Base-by-base conservation (phyloP, 208 protist genomes). In the Naegleria gruberi region DNA sequence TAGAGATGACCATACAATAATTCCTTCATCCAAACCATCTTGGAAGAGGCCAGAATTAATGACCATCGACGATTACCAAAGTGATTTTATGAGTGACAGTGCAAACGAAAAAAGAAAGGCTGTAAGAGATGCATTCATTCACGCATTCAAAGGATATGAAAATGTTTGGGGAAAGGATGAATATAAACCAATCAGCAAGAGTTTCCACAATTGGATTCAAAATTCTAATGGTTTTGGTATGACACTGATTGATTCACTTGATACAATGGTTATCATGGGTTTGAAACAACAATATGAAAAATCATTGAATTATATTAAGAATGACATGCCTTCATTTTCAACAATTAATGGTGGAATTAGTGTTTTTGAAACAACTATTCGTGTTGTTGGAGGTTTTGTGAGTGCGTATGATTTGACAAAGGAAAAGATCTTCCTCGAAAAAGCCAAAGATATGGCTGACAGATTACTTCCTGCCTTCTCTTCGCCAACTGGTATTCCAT, bases 311-410 rank as follows among this genome's bases (percentile, higher is more conserved):
- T 95, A 90, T 89, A 85, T 97, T 42, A 81, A 57, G 0, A 77
- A 93, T 26, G 37, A 90, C 6, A 87, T 95, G 30, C 23, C 23
- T 42, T 77, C 65, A 26, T 77, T 77, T 37, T 77, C 65, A 7
- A 23, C 23, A 12, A 10, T 34, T n/a, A 45, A 45, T 46, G 19
- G 51, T 26, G 83, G 46, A n/a, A 89, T 96, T 17, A 94, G 88
- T 41, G 74, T 96, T 30, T 97, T 97, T 90, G 96, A 97, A 90
- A 94, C 94, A 19, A 95, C 77, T 34, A 97, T 97, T 85, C 84
- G 96, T 57, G 91, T 94, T 44, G 10, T 97, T 1, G 96, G 95
- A 42, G 94, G 92, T 30, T 93, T 97, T 65, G 77, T 97, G 6
- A 91, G 94, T 23, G 94, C 93, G 1, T 97, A 97, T 90, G 90